Evolutionary conservation across 192 early-diverging fungal species (phyloP).

Genomic region (Backusella psychrophila): DNA sequence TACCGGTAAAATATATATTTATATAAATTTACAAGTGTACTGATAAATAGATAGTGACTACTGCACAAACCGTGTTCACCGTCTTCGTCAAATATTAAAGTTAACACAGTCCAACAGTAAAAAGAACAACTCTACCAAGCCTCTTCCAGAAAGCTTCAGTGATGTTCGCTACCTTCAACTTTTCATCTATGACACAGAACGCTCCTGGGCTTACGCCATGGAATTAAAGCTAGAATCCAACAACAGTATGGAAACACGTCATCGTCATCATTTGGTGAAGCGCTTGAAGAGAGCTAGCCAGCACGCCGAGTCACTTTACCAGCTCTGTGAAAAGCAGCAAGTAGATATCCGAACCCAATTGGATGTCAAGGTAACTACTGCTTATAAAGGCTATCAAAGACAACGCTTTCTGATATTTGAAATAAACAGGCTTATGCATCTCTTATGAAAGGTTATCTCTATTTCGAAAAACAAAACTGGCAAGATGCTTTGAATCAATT

Average conservation of each 20-base stretch:
- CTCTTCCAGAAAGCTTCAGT: constrained; percentile 43
- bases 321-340: constrained; percentile 41
- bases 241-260: constrained; percentile 58
- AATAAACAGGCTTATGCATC: constrained; percentile 59
- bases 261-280: constrained; percentile 62
- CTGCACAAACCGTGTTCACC: constrained; percentile 60
- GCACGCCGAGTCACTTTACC: constrained; percentile 43
- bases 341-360: constrained; percentile 52
- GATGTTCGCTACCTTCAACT: constrained; percentile 58
- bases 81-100: constrained; percentile 53
- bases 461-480: constrained; percentile 71
- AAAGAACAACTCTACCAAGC: constrained; percentile 43
- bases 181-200: constrained; percentile 68
- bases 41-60: constrained; percentile 47
- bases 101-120: constrained; percentile 54
- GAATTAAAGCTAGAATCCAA: constrained; percentile 63
- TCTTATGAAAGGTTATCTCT: constrained; percentile 62
- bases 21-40: not conserved
- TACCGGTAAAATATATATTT: constrained; percentile 52
- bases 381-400: too few relatives aligned
- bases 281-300: constrained; percentile 62
- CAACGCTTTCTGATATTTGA: not conserved
- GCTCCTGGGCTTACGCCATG: constrained; percentile 78
- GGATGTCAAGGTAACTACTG: constrained; percentile 57
- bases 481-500: constrained; percentile 61